Evolutionary conservation across 495 filamentous ascomycete species (phyloP), one percentile per base, ranked within the genome.

Genomic region (Aspergillus coremiiformis): DNA sequence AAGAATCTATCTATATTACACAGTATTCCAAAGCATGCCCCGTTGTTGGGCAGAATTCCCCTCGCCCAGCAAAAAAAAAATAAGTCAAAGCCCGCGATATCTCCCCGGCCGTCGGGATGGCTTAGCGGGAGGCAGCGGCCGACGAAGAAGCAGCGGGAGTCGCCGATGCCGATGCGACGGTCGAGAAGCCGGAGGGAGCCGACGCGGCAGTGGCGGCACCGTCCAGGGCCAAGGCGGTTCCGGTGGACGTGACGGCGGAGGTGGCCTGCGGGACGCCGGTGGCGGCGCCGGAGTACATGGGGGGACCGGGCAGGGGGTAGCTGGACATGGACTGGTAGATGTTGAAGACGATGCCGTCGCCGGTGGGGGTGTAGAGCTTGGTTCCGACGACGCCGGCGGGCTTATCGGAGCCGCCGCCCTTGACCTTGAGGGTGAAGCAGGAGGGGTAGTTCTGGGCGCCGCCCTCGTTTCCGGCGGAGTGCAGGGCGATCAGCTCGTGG

Each of bases 361-460:
- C 78, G 12, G 61, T 69, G 10, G 72, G 49, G 0, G 50, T 67
- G 63, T 86, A 86, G 5, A 85, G 73, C 35, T 72, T 63, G 0
- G 81, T 84, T 10, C 76, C 83, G 3, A 72, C 50, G 0, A 74
- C 68, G 41, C 82, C 83, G 4, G 80, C 74, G 9, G 63, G 61
- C 5, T 69, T 58, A 41, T 68, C 73, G 33, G 74, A 72, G 17
- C 83, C 84, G 21, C 62, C 52, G 32, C 85, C 82, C 2, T 76
- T 78, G 52, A 89, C 66, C 52, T 78, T 70, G 37, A 87, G 66
- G 68, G 85, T 87, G 66, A 86, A 72, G 73, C 85, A 89, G 54
- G 83, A 73, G 4, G 83, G 83, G 56, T 89, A 89, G 59, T 77
- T 76, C 77, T 89, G 84, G 0, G 84, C 82, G 41, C 82, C 83